These are phyloP conservation scores for Mycogone perniciosa DNA, from an alignment of 2,329 filamentous ascomycete species.

Conservation along the genomic window DNA sequence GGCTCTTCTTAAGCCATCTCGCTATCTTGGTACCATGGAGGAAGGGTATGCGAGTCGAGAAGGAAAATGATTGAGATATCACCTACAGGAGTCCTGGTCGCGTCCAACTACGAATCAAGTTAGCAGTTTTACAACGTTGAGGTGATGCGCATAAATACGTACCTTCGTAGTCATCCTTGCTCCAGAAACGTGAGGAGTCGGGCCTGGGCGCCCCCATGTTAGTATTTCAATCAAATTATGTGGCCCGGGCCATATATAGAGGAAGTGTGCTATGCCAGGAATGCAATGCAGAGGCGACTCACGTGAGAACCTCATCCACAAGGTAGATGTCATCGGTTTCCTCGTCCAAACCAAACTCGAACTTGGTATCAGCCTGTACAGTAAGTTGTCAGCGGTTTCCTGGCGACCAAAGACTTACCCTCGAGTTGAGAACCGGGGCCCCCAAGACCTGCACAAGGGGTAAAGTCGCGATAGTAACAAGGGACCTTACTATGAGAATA, in stretches of 20 bases:
- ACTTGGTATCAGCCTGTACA: constrained; percentile 4
- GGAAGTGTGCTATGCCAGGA: no score
- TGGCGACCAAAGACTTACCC: no score
- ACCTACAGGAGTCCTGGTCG: constrained; percentile 4
- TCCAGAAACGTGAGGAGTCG: constrained; percentile 9
- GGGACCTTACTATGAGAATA: constrained; percentile 27
- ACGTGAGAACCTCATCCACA: constrained; percentile 5
- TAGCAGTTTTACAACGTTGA: background rate
- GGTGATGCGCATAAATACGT: background rate
- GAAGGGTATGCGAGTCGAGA: no score
- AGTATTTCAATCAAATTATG: background rate
- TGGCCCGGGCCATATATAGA: background rate
- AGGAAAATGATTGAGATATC: background rate
- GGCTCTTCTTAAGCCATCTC: no score
- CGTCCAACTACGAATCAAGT: background rate
- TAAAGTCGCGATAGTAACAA: no score
- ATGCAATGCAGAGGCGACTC: background rate
- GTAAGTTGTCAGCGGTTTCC: background rate
- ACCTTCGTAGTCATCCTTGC: constrained; percentile 1
- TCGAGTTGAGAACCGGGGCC: no score
- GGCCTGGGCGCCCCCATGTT: background rate
- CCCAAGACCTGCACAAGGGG: no score
- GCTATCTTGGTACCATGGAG: no score
- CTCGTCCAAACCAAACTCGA: constrained; percentile 6
- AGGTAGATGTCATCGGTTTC: constrained; percentile 4